A percentile compares a stretch with the other conserved stretches of the same genome.
Evolutionary conservation across 441 rosid genomes (phyloP).

Genomic region (Gossypium lobatum): DNA sequence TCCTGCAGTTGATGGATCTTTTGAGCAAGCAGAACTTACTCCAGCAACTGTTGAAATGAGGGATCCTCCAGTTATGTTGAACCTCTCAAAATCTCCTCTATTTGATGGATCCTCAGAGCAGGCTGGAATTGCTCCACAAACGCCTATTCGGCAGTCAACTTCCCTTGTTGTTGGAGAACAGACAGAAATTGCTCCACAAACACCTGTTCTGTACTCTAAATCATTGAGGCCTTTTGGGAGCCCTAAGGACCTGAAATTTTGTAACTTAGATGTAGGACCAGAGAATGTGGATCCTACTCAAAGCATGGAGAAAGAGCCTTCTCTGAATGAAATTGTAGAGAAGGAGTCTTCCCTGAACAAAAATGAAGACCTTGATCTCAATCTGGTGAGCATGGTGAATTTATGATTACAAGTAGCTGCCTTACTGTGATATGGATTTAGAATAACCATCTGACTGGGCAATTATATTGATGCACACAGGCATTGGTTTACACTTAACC

Average conservation of each 20-base stretch:
- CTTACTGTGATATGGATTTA: not conserved
- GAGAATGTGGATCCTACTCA: conserved; percentile 16
- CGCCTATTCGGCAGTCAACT: conserved; percentile 40
- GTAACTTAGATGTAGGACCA: conserved; percentile 22
- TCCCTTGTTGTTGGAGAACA: conserved; percentile 19
- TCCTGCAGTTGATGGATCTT: conserved; percentile 10
- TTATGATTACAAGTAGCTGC: conserved; percentile 3
- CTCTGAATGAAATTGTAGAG: conserved; percentile 19
- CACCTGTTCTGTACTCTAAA: conserved; percentile 43
- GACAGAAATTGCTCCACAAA: conserved; percentile 60
- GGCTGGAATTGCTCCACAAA: conserved; percentile 59
- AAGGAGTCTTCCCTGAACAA: conserved; percentile 19
- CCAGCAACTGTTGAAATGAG: conserved; percentile 9
- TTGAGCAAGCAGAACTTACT: conserved; percentile 20
- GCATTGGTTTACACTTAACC: not conserved
- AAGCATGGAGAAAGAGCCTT: conserved; percentile 22
- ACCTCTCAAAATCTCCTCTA: not conserved
- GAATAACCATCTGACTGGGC: not conserved
- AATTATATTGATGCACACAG: not conserved
- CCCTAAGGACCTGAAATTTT: conserved; percentile 31
- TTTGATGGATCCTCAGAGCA: conserved; percentile 22
- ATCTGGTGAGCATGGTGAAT: conserved; percentile 42
- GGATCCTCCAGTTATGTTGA: not conserved
- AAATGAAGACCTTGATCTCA: conserved; percentile 41
- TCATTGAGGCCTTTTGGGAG: conserved; percentile 40